Conservation (phyloP, 2,329 filamentous ascomycete genomes). For the Macrophomina tecta region DNA sequence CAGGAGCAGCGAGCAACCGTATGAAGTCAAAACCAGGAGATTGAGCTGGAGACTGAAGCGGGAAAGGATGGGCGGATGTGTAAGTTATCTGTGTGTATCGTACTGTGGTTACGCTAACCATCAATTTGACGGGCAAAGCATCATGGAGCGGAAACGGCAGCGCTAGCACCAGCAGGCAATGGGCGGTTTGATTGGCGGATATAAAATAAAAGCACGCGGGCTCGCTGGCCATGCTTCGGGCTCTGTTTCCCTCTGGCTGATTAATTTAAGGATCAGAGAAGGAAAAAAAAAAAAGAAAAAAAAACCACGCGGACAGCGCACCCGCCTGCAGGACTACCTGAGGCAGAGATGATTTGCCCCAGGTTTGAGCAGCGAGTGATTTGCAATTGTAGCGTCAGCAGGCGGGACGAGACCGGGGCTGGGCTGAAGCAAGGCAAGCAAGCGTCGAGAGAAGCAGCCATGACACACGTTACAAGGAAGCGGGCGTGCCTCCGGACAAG, state of each 20-base stretch:
- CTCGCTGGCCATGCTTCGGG: conserved; percentile 1
- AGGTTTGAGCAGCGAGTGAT: conserved; percentile 26
- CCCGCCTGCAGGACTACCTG: neutral
- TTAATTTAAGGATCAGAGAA: conserved; percentile 18
- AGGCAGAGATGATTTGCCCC: conserved; percentile 17
- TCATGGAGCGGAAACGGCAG: conserved; percentile 3
- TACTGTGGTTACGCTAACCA: conserved; percentile 15
- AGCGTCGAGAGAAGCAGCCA: neutral
- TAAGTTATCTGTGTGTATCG: conserved; percentile 17
- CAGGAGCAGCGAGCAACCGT: neutral
- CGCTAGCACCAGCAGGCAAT: neutral
- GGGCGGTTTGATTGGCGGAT: neutral
- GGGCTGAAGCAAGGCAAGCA: conserved; percentile 15
- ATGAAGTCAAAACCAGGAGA: conserved; percentile 15
- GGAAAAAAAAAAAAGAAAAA: neutral
- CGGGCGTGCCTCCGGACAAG: conserved; percentile 20
- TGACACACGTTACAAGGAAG: conserved; percentile 6
- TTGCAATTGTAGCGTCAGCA: conserved; percentile 24
- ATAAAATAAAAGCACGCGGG: neutral
- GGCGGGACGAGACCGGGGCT: conserved; percentile 11
- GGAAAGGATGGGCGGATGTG: conserved; percentile 12
- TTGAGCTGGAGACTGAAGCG: conserved; percentile 2
- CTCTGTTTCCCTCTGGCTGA: conserved; percentile 14
- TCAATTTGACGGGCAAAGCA: conserved; percentile 15
- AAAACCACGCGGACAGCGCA: conserved; percentile 2